These are phyloP conservation scores for Penicillium cinerascens DNA, from an alignment of 495 filamentous ascomycete genomes.

Conservation along the genomic window DNA sequence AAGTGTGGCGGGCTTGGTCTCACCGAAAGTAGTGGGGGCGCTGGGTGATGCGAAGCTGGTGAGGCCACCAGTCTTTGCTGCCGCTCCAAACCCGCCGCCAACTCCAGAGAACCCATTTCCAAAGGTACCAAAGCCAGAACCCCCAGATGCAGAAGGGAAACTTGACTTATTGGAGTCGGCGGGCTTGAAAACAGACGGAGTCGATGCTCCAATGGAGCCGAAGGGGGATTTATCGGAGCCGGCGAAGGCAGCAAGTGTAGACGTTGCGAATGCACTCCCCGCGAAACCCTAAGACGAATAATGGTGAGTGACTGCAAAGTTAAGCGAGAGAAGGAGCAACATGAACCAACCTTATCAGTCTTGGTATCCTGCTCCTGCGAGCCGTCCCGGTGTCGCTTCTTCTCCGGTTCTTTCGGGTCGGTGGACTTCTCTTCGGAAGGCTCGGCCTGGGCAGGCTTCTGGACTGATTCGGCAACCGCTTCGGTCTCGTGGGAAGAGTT, in stretches of 20 bases:
- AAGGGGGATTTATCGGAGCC: conserved; percentile 56
- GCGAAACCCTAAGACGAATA: conserved; percentile 33
- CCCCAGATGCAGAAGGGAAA: conserved; percentile 7
- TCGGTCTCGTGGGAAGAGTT: conserved; percentile 27
- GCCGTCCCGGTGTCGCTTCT: conserved; percentile 45
- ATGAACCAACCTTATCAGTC: conserved; percentile 11
- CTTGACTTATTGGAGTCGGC: conserved; percentile 6
- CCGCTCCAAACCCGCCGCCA: conserved; percentile 49
- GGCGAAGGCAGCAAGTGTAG: conserved; percentile 50
- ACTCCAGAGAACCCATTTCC: conserved; percentile 51
- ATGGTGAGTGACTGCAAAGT: conserved; percentile 3
- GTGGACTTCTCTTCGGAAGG: conserved; percentile 8
- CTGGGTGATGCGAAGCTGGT: conserved; percentile 68
- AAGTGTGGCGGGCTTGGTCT: conserved; percentile 30
- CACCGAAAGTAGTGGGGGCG: conserved; percentile 49
- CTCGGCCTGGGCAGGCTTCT: neutral
- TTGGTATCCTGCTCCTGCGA: conserved; percentile 32
- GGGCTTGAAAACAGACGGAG: conserved; percentile 41
- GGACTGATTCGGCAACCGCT: neutral
- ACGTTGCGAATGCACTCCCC: conserved; percentile 50
- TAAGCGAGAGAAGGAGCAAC: neutral
- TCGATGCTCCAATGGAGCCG: conserved; percentile 43
- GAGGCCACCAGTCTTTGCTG: conserved; percentile 49
- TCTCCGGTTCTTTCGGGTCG: conserved; percentile 36
- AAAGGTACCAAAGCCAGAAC: conserved; percentile 37